phyloP scores from a whole-genome alignment of 2,329 filamentous ascomycete genomes.

The Ceratocystis cacaofunesta region DNA sequence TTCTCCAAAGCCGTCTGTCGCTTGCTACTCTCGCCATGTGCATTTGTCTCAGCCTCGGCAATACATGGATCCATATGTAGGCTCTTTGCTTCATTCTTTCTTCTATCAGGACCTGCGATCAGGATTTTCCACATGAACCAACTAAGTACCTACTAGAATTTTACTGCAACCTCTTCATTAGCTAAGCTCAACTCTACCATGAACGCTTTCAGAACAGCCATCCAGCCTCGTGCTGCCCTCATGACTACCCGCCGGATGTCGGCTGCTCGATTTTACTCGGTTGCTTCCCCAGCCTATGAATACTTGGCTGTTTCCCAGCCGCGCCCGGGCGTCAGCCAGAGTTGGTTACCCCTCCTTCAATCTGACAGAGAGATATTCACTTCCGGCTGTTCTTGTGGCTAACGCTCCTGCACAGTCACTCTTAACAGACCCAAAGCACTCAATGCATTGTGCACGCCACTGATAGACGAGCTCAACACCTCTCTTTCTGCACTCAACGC shows the following conservation, averaged over 20 bases:
- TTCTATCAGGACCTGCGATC: not conserved
- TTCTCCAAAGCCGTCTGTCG: not conserved
- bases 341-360: constrained; percentile 34
- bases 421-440: constrained; percentile 88
- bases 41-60: not conserved
- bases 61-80: not conserved
- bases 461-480: constrained; percentile 79
- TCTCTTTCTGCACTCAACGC: constrained; percentile 57
- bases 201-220: not conserved
- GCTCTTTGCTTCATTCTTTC: not conserved
- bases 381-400: not conserved
- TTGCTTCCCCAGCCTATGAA: constrained; percentile 46
- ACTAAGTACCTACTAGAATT: no score
- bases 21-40: not conserved
- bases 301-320: constrained; percentile 70
- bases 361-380: not conserved
- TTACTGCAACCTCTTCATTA: not conserved
- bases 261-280: constrained; percentile 4
- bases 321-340: constrained; percentile 76
- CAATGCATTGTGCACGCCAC: constrained; percentile 81
- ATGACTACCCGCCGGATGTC: not conserved
- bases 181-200: not conserved
- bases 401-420: constrained; percentile 47
- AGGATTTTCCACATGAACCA: no score
- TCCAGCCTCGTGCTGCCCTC: not conserved